Percentiles rank a stretch among this genome's conserved stretches.
Conservation (phyloP, 352 stramenopile species). For the Pythium volutum region DNA sequence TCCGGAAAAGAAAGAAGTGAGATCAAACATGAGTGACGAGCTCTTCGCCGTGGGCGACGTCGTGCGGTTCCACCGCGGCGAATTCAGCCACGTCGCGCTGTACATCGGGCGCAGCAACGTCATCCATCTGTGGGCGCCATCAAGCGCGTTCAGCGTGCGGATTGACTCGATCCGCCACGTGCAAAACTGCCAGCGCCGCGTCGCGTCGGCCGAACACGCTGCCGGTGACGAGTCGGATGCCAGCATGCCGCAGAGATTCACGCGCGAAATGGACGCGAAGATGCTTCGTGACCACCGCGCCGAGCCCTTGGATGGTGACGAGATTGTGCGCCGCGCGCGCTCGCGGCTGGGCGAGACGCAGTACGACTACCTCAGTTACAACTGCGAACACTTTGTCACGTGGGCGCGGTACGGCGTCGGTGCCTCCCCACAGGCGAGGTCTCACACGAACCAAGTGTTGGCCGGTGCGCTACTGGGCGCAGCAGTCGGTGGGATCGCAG, state of each 20-base stretch:
- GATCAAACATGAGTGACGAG: slow-evolving; percentile 1
- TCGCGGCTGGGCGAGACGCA: slow-evolving; percentile 45
- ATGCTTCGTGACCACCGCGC: slow-evolving; percentile 46
- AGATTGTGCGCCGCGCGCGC: slow-evolving; percentile 45
- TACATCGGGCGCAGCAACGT: slow-evolving; percentile 45
- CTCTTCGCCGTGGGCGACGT: slow-evolving; percentile 39
- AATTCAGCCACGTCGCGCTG: slow-evolving; percentile 63
- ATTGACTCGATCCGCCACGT: slow-evolving; percentile 58
- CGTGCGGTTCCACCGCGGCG: slow-evolving; percentile 58
- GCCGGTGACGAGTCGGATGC: slow-evolving; percentile 4
- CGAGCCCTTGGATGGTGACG: slow-evolving; percentile 36
- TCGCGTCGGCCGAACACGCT: slow-evolving; percentile 1
- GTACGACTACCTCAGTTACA: slow-evolving; percentile 55
- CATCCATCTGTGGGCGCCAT: slow-evolving; percentile 63
- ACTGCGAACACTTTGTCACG: slow-evolving; percentile 81
- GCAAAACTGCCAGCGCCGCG: slow-evolving; percentile 17
- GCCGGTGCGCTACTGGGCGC: slow-evolving; percentile 57
- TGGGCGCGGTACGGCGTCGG: slow-evolving; percentile 60
- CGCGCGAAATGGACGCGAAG: slow-evolving; percentile 41
- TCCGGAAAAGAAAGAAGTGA: slow-evolving; percentile 1
- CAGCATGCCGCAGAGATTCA: slow-evolving; percentile 36
- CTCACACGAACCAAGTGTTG: slow-evolving; percentile 59
- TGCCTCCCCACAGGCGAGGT: slow-evolving; percentile 52
- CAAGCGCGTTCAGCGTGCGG: slow-evolving; percentile 48
- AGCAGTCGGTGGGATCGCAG: slow-evolving; percentile 52